Percentiles rank a stretch among this genome's conserved stretches.
Conservation (phyloP, 768 basidiomycete species). For the Pisolithus orientalis region DNA sequence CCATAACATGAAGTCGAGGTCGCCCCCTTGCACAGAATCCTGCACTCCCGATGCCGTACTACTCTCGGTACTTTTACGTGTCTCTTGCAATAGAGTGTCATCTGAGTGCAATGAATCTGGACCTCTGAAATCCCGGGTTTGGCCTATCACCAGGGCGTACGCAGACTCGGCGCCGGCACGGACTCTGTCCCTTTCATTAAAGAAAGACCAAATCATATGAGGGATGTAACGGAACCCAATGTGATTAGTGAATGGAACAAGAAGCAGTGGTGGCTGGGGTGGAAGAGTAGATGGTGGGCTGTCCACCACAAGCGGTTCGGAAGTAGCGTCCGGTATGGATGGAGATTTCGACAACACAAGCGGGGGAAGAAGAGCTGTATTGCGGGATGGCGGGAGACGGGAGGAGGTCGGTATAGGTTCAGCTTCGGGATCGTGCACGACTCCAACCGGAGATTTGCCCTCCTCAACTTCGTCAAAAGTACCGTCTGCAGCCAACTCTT, state of each 20-base stretch:
- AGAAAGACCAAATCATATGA: slow-evolving; percentile 86
- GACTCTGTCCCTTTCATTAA: slow-evolving; percentile 83
- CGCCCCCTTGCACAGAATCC: slow-evolving; percentile 30
- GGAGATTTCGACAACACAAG: slow-evolving; percentile 20
- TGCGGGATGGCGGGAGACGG: slow-evolving; percentile 29
- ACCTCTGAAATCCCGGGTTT: slow-evolving; percentile 54
- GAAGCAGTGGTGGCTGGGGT: slow-evolving; percentile 69
- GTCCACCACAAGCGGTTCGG: slow-evolving; percentile 23
- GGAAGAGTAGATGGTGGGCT: slow-evolving; percentile 54
- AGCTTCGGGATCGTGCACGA: slow-evolving; percentile 23
- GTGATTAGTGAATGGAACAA: slow-evolving; percentile 68
- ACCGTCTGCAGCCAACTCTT: slow-evolving; percentile 62
- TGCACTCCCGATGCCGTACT: neutral
- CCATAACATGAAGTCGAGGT: slow-evolving; percentile 68
- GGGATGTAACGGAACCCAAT: slow-evolving; percentile 83
- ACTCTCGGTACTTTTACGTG: slow-evolving; percentile 4
- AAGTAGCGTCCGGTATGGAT: slow-evolving; percentile 12
- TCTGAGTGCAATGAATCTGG: slow-evolving; percentile 13
- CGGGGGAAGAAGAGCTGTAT: slow-evolving; percentile 29
- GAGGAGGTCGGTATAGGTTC: slow-evolving; percentile 39
- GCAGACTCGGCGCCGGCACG: slow-evolving; percentile 76
- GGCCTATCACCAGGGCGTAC: slow-evolving; percentile 58
- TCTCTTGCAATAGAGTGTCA: slow-evolving; percentile 18
- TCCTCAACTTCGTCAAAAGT: slow-evolving; percentile 67
- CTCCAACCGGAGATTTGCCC: slow-evolving; percentile 17